Percentiles rank a stretch among this genome's conserved stretches.
These are phyloP conservation scores for Cantharellus anzutake DNA, from an alignment of 768 basidiomycete genomes.

Conservation along the genomic window DNA sequence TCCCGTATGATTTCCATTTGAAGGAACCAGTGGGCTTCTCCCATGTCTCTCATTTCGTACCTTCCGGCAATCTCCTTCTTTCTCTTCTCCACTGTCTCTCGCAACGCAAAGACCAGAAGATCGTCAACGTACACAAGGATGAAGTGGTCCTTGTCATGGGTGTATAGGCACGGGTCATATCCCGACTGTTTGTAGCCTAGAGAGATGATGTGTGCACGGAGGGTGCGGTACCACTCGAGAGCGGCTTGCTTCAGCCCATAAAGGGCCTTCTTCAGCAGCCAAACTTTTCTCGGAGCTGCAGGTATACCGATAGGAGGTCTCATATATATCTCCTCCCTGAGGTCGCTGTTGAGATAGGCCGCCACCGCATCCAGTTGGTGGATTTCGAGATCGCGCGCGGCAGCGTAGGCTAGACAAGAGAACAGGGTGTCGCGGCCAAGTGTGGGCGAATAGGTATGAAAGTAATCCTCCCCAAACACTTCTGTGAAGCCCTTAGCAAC, in stretches of 20 bases:
- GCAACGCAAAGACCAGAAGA: neutral
- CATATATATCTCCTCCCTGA: neutral
- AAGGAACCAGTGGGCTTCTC: neutral
- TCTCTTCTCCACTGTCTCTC: neutral
- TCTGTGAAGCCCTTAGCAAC: too few species aligned
- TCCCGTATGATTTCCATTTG: neutral
- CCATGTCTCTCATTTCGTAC: slow-evolving; percentile 2
- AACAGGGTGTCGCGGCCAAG: slow-evolving; percentile 3
- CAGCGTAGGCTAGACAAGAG: slow-evolving; percentile 5
- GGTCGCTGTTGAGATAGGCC: slow-evolving; percentile 2
- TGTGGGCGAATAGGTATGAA: too few species aligned
- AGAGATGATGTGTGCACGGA: neutral
- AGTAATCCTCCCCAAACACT: too few species aligned
- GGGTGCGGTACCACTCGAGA: slow-evolving; percentile 17
- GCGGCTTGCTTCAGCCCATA: slow-evolving; percentile 20
- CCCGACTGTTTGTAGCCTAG: neutral
- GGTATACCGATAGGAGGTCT: slow-evolving; percentile 8
- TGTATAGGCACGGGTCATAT: neutral
- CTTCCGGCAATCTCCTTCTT: neutral
- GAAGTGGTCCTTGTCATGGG: neutral
- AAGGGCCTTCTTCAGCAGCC: too few species aligned
- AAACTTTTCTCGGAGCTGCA: slow-evolving; percentile 14
- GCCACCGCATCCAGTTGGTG: slow-evolving; percentile 8
- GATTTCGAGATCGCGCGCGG: slow-evolving; percentile 5
- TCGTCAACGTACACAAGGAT: slow-evolving; percentile 1